Conservation (phyloP, 805 yeast genomes). For the Saccharomycopsis schoenii region DNA sequence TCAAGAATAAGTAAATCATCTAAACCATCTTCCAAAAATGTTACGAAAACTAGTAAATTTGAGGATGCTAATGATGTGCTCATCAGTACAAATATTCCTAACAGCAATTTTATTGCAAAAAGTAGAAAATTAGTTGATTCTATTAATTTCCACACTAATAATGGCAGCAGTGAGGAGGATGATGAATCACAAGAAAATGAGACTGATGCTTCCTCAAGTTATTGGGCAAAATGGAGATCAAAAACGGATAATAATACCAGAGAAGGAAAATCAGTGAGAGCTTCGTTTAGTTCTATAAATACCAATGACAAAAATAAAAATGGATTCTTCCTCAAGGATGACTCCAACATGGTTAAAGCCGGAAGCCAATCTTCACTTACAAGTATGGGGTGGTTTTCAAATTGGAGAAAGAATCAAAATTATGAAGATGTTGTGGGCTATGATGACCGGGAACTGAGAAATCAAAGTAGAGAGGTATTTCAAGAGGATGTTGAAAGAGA, state of each 20-base stretch:
- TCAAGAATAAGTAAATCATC: background rate
- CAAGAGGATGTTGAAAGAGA: background rate
- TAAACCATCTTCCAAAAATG: background rate
- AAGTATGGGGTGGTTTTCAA: background rate
- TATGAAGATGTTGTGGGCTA: background rate
- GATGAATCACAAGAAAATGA: background rate
- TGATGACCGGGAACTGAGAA: background rate
- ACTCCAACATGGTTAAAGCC: background rate
- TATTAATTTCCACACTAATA: background rate
- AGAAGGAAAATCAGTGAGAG: background rate
- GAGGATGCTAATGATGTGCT: background rate
- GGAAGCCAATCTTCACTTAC: background rate
- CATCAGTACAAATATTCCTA: background rate
- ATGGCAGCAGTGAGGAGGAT: background rate
- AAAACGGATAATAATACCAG: background rate
- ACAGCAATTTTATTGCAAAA: background rate
- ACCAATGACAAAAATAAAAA: background rate
- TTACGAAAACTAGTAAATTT: background rate
- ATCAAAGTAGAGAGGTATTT: background rate
- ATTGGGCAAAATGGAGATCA: background rate
- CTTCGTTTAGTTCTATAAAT: background rate
- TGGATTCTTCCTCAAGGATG: background rate
- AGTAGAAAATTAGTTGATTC: background rate
- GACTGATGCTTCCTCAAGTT: background rate
- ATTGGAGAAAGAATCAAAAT: background rate